Conservation (phyloP, 352 stramenopile species). For the Pythium oligandrum region DNA sequence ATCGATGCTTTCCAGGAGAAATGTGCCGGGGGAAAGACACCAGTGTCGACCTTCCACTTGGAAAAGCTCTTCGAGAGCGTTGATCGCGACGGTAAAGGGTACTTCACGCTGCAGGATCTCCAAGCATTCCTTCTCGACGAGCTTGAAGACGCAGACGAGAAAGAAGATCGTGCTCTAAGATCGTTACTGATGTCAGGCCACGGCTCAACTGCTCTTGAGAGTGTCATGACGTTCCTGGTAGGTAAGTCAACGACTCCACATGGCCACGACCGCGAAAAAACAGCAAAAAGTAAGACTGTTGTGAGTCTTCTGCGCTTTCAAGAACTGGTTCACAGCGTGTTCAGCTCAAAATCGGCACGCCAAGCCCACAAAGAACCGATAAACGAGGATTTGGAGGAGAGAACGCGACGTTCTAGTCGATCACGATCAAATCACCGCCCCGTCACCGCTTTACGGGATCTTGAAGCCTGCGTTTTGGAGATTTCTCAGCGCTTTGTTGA, state of each 20-base stretch:
- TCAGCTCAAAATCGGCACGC: no score
- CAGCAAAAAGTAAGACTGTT: not conserved
- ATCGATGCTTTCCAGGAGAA: slow-evolving; percentile 19
- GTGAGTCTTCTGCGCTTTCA: slow-evolving; percentile 21
- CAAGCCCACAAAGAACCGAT: no score
- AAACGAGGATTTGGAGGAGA: no score
- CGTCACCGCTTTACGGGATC: not conserved
- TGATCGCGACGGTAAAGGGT: slow-evolving; percentile 34
- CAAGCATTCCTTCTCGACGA: slow-evolving; percentile 12
- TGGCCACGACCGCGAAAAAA: no score
- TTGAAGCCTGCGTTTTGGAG: slow-evolving; percentile 10
- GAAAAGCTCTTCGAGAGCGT: slow-evolving; percentile 30
- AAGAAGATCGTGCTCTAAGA: not conserved
- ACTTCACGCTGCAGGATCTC: slow-evolving; percentile 35
- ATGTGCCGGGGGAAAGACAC: slow-evolving; percentile 3
- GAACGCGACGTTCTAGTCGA: no score
- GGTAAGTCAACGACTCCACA: not conserved
- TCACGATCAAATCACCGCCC: no score
- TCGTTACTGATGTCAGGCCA: no score
- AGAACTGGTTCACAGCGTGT: slow-evolving; percentile 1
- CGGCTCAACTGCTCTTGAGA: slow-evolving; percentile 1
- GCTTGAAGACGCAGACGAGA: not conserved
- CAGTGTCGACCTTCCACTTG: slow-evolving; percentile 23
- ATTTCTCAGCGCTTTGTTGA: slow-evolving; percentile 9
- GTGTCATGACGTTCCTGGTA: slow-evolving; percentile 4